phyloP scores from a whole-genome alignment of 352 stramenopile genomes.

The Thalassiosira ordinaria region DNA sequence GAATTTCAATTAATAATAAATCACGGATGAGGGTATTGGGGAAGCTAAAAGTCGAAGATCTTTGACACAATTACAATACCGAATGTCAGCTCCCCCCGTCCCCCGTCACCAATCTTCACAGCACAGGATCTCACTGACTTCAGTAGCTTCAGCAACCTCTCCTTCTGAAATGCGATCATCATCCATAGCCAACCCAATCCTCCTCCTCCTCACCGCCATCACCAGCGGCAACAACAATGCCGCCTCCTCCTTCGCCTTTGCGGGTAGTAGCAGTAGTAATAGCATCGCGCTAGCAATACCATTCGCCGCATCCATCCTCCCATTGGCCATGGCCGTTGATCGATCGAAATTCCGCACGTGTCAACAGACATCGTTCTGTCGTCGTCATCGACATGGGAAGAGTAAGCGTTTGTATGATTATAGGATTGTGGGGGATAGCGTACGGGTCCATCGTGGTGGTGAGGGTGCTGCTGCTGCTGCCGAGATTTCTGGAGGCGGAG shows the following conservation, averaged over 20 bases:
- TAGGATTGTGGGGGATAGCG: slow-evolving; percentile 57
- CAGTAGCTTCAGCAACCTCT: too few relatives aligned
- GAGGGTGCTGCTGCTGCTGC: slow-evolving; percentile 2
- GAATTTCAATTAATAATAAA: too few relatives aligned
- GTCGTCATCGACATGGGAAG: slow-evolving; percentile 85
- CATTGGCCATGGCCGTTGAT: slow-evolving; percentile 89
- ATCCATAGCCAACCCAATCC: too few relatives aligned
- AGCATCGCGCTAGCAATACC: background rate
- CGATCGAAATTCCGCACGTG: slow-evolving; percentile 98
- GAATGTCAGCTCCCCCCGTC: too few relatives aligned
- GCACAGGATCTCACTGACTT: too few relatives aligned
- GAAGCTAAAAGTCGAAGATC: too few relatives aligned
- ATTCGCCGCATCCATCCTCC: slow-evolving; percentile 17
- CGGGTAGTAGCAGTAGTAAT: background rate
- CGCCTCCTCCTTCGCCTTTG: slow-evolving; percentile 7
- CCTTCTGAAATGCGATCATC: too few relatives aligned
- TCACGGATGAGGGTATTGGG: too few relatives aligned
- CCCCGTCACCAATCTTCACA: too few relatives aligned
- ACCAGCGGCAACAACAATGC: background rate
- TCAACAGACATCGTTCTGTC: slow-evolving; percentile 97
- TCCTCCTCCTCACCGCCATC: too few relatives aligned
- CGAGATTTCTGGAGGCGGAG: background rate
- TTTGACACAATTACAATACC: too few relatives aligned
- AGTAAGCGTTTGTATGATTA: slow-evolving; percentile 75
- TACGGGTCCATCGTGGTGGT: slow-evolving; percentile 57